These are phyloP conservation scores for Umbelopsis sp. DNA, from an alignment of 192 early-diverging fungal species.

Conservation along the genomic window DNA sequence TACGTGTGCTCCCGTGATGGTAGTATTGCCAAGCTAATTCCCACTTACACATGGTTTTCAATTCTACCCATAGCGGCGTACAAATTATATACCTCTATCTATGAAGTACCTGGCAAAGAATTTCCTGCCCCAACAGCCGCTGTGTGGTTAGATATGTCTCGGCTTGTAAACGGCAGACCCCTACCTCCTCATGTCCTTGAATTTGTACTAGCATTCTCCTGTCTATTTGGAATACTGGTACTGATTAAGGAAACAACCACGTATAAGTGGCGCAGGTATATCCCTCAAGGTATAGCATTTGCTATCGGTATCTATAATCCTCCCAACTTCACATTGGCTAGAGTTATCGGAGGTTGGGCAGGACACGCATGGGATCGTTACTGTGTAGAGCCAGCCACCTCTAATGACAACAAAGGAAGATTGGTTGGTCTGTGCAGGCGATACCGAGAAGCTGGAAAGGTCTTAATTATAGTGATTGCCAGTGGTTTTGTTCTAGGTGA, in stretches of 20 bases:
- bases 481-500: conserved; percentile 79
- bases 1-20: no score
- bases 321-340: conserved; percentile 73
- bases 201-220: conserved; percentile 58
- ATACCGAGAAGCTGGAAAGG: conserved; percentile 44
- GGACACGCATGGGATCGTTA: conserved; percentile 51
- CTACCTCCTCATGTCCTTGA: conserved; percentile 65
- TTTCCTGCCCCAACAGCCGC: conserved; percentile 75
- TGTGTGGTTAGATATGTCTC: conserved; percentile 79
- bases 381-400: conserved; percentile 21
- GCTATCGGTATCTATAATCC: conserved; percentile 82
- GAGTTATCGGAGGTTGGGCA: conserved; percentile 61
- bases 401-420: conserved; percentile 7
- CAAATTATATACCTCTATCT: conserved; percentile 66
- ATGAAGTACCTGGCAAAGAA: conserved; percentile 67
- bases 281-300: conserved; percentile 78
- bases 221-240: conserved; percentile 48
- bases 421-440: conserved; percentile 19
- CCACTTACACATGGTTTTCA: not conserved
- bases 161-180: conserved; percentile 73
- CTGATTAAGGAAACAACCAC: conserved; percentile 22
- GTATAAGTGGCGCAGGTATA: conserved; percentile 46
- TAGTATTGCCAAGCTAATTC: not conserved
- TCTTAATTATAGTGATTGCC: conserved; percentile 73
- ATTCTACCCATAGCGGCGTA: conserved; percentile 46